phyloP scores from a whole-genome alignment of 1,284 basidiomycete species.

The Sporisorium exsertum region DNA sequence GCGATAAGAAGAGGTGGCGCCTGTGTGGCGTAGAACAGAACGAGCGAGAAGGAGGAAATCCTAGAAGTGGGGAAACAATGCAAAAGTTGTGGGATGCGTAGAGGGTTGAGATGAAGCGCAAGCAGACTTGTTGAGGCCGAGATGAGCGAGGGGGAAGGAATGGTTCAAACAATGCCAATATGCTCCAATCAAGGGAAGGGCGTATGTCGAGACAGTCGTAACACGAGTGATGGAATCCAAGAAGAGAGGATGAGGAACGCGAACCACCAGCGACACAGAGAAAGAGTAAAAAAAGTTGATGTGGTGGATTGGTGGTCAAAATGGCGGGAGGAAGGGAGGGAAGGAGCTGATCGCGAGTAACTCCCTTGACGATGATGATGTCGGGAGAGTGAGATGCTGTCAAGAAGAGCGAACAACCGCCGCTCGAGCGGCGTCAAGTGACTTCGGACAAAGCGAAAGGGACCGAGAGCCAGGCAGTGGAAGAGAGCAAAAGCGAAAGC shows the following conservation, averaged over 20 bases:
- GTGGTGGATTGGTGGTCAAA: background rate
- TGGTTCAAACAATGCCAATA: background rate
- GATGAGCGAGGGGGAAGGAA: background rate
- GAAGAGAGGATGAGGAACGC: background rate
- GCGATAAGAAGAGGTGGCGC: background rate
- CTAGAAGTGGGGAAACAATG: background rate
- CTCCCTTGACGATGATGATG: background rate
- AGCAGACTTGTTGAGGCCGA: background rate
- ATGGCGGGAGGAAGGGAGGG: background rate
- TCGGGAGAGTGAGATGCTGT: conserved; percentile 8
- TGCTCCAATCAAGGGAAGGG: background rate
- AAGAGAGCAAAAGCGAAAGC: background rate
- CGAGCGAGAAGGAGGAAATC: background rate
- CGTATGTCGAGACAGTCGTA: background rate
- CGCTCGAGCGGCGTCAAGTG: background rate
- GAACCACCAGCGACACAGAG: background rate
- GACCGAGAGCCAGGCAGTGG: background rate
- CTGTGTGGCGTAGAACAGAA: background rate
- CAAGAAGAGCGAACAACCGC: conserved; percentile 2
- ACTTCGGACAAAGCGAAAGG: background rate
- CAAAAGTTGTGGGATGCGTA: background rate
- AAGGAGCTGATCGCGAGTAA: background rate
- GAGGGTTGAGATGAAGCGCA: conserved; percentile 8
- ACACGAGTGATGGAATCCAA: background rate
- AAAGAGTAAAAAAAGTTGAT: background rate